Conservation (phyloP, 352 stramenopile species). For the Phytopythium helicoides region DNA sequence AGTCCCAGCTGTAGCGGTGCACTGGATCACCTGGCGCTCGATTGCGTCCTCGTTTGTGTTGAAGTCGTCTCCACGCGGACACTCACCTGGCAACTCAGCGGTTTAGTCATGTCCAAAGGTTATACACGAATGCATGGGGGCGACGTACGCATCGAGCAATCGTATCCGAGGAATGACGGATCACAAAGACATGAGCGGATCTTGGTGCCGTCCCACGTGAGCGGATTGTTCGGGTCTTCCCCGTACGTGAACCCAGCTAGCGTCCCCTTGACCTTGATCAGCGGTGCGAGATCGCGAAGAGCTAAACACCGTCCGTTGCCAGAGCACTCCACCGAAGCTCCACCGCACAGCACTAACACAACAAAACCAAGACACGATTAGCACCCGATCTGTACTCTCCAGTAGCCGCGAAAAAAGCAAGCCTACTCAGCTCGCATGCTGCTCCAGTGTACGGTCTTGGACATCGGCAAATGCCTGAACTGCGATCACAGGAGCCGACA, state of each 20-base stretch:
- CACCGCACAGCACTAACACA: conserved; percentile 11
- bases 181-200: conserved; percentile 74
- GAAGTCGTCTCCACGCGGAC: conserved; percentile 67
- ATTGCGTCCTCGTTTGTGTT: conserved; percentile 54
- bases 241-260: conserved; percentile 55
- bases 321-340: conserved; percentile 46
- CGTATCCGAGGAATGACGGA: conserved; percentile 50
- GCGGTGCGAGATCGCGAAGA: conserved; percentile 56
- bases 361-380: no score
- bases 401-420: no score
- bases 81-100: conserved; percentile 35
- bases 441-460: conserved; percentile 61
- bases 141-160: conserved; percentile 62
- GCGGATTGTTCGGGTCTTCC: conserved; percentile 57
- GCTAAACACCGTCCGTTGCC: conserved; percentile 76
- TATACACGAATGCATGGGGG: background rate
- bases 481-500: conserved; percentile 66
- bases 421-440: conserved; percentile 69
- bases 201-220: conserved; percentile 70
- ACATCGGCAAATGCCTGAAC: conserved; percentile 67
- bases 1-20: conserved; percentile 44
- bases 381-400: no score
- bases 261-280: conserved; percentile 54
- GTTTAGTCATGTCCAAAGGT: no score
- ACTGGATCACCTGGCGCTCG: conserved; percentile 66